phyloP scores from a whole-genome alignment of 1,284 basidiomycete genomes.

The Pulveroboletus sp. region DNA sequence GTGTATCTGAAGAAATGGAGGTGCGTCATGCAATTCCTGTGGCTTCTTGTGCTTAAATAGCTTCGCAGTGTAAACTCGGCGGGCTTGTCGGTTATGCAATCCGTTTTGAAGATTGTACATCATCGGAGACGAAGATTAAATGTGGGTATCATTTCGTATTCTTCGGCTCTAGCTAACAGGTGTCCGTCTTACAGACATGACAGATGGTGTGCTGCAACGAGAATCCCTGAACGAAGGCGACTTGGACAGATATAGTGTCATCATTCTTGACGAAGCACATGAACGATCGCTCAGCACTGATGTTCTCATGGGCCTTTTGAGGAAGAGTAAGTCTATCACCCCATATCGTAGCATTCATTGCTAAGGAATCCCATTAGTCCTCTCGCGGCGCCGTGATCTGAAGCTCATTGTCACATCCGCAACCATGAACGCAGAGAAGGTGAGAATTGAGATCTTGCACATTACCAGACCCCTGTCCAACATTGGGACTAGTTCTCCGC shows the following conservation, averaged over 20 bases:
- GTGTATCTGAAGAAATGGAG: conserved; percentile 95
- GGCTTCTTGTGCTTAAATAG: neutral
- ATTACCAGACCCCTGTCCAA: neutral
- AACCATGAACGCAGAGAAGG: conserved; percentile 99
- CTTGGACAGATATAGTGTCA: conserved; percentile 91
- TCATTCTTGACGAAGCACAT: conserved; percentile 97
- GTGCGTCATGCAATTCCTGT: conserved; percentile 40
- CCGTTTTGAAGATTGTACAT: conserved; percentile 97
- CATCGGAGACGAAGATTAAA: conserved; percentile 91
- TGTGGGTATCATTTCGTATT: conserved; percentile 52
- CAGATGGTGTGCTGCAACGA: conserved; percentile 93
- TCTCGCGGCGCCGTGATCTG: conserved; percentile 87
- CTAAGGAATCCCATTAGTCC: conserved; percentile 52
- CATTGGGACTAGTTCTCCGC: conserved; percentile 71
- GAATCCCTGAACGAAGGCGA: conserved; percentile 97
- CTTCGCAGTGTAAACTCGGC: conserved; percentile 78
- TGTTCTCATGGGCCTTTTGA: conserved; percentile 93
- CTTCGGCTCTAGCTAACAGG: conserved; percentile 5
- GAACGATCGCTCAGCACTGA: conserved; percentile 96
- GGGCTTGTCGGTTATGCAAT: conserved; percentile 93
- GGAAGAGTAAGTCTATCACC: conserved; percentile 70
- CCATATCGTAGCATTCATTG: neutral
- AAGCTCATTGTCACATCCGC: conserved; percentile 98
- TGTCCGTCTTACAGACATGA: conserved; percentile 73
- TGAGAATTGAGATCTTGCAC: conserved; percentile 29